A percentile compares a stretch with the other conserved stretches of the same genome.
These are phyloP conservation scores for Pseudocohnilembus persalinus DNA, from an alignment of 169 alveolate genomes.

Conservation along the genomic window DNA sequence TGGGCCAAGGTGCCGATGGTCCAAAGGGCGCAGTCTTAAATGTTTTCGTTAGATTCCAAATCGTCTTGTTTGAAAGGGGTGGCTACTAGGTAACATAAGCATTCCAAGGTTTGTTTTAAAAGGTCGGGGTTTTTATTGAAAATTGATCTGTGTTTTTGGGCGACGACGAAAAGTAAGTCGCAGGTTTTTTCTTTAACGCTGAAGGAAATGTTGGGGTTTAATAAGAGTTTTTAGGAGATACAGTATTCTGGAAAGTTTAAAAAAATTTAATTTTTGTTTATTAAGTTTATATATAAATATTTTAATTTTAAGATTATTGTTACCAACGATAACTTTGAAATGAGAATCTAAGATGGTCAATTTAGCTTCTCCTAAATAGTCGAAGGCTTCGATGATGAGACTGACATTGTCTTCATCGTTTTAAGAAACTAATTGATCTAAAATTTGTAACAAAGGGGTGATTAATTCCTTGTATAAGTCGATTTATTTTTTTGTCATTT, in stretches of 20 bases:
- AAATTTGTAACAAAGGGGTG: constrained; percentile 26
- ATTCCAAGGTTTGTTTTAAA: constrained; percentile 30
- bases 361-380: constrained; percentile 34
- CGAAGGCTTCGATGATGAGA: constrained; percentile 43
- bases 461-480: constrained; percentile 30
- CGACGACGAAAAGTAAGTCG: constrained; percentile 29
- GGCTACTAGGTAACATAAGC: constrained; percentile 27
- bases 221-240: constrained; percentile 25
- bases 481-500: constrained; percentile 33
- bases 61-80: constrained; percentile 34
- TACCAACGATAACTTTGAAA: neutral
- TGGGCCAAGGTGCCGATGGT: constrained; percentile 16
- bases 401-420: constrained; percentile 43
- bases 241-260: constrained; percentile 33
- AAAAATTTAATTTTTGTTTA: neutral
- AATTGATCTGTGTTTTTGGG: constrained; percentile 29
- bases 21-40: constrained; percentile 46
- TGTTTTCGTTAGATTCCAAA: constrained; percentile 27
- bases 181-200: constrained; percentile 36
- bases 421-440: constrained; percentile 36
- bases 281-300: no score
- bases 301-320: neutral
- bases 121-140: constrained; percentile 27
- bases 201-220: constrained; percentile 30
- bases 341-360: constrained; percentile 4